These are phyloP conservation scores for Solidago caesia DNA, from an alignment of 129 eudicot species.

Conservation along the genomic window DNA sequence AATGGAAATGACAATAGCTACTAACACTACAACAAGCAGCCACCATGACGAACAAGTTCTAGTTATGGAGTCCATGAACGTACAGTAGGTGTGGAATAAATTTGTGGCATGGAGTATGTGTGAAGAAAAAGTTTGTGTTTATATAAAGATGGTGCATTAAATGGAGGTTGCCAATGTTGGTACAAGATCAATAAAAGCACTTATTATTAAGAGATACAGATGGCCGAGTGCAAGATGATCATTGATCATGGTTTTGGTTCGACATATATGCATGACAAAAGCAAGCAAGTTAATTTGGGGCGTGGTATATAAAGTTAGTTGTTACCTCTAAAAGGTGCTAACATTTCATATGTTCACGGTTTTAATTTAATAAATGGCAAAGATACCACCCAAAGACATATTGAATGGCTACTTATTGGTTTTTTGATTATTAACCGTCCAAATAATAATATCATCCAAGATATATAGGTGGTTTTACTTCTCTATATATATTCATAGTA, in stretches of 20 bases:
- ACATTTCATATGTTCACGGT: conserved; percentile 17
- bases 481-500: too few species aligned
- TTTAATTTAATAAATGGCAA: conserved; percentile 7
- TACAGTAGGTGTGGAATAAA: not conserved
- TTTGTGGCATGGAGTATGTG: not conserved
- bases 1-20: conserved; percentile 15
- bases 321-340: conserved; percentile 18
- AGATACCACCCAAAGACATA: not conserved
- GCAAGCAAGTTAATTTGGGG: too few species aligned
- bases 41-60: conserved; percentile 10
- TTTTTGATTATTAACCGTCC: too few species aligned
- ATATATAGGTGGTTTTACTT: too few species aligned
- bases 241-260: conserved; percentile 32
- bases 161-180: conserved; percentile 27
- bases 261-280: not conserved
- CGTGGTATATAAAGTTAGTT: not conserved
- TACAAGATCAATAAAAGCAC: conserved; percentile 22
- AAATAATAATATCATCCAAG: too few species aligned
- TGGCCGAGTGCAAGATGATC: conserved; percentile 8
- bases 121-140: not conserved
- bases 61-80: conserved; percentile 18
- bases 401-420: not conserved
- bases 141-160: conserved; percentile 25
- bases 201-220: conserved; percentile 5
- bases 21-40: conserved; percentile 28